phyloP scores from a whole-genome alignment of 352 stramenopile genomes.

The Thalassiosira livingstoniorum region DNA sequence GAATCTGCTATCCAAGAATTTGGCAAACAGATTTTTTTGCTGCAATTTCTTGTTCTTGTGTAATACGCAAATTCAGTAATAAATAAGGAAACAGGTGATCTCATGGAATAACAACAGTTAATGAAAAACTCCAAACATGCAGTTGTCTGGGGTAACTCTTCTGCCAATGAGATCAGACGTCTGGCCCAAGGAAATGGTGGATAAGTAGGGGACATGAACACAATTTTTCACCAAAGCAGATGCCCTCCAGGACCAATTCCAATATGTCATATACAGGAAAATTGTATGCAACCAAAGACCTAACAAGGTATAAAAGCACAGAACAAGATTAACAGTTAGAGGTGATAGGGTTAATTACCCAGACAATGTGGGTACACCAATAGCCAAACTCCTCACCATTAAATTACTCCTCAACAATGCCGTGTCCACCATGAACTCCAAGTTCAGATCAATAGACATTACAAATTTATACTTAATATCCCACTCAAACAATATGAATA shows the following conservation, averaged over 20 bases:
- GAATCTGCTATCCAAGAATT: neutral
- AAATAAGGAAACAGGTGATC: neutral
- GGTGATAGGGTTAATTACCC: conserved; percentile 14
- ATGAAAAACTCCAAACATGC: neutral
- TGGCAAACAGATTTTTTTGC: too few species aligned
- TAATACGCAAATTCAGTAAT: neutral
- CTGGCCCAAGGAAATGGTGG: conserved; percentile 7
- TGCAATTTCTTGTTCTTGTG: too few species aligned
- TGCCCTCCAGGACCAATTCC: too few species aligned
- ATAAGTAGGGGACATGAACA: conserved; percentile 30
- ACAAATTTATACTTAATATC: conserved; percentile 51
- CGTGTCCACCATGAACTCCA: conserved; percentile 11
- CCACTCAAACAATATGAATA: conserved; percentile 48
- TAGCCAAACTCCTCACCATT: conserved; percentile 8
- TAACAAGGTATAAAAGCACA: conserved; percentile 5
- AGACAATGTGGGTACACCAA: conserved; percentile 1
- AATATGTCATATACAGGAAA: neutral
- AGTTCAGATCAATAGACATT: conserved; percentile 37
- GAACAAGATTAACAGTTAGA: conserved; percentile 1
- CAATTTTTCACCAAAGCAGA: too few species aligned
- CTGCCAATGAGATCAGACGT: conserved; percentile 36
- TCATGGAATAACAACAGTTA: neutral
- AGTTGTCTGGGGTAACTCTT: conserved; percentile 17
- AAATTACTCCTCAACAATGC: conserved; percentile 21
- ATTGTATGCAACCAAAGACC: neutral